These are phyloP conservation scores for Beauveria bassiana DNA, from an alignment of 2,329 filamentous ascomycete species.

Conservation along the genomic window DNA sequence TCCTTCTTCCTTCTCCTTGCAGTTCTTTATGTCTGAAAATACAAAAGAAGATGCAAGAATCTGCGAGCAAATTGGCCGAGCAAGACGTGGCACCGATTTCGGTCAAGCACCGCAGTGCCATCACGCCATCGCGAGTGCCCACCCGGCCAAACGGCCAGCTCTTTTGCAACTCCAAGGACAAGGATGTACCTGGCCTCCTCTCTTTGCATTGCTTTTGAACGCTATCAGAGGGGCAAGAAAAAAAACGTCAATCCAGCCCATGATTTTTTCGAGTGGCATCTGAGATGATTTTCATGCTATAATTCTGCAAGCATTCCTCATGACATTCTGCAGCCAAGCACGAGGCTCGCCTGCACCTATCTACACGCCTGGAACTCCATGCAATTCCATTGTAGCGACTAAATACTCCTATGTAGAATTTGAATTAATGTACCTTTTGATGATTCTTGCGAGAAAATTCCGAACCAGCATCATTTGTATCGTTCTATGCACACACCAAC, in stretches of 20 bases:
- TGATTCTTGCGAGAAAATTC: neutral
- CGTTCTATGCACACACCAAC: neutral
- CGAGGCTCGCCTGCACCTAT: neutral
- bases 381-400: neutral
- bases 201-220: neutral
- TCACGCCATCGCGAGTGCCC: conserved; percentile 4
- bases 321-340: neutral
- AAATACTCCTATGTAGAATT: conserved; percentile 4
- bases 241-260: no score
- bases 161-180: neutral
- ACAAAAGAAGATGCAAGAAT: no score
- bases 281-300: neutral
- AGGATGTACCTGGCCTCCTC: neutral
- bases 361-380: neutral
- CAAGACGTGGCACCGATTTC: neutral
- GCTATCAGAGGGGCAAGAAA: no score
- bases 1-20: neutral
- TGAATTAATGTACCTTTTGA: conserved; percentile 5
- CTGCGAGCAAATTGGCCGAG: neutral
- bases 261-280: neutral
- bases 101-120: neutral
- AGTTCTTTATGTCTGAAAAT: no score
- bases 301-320: neutral
- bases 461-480: neutral
- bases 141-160: neutral